Evolutionary conservation across 805 yeast species (phyloP), one percentile per base, ranked within the genome.

Genomic region (Clavispora asparagi): DNA sequence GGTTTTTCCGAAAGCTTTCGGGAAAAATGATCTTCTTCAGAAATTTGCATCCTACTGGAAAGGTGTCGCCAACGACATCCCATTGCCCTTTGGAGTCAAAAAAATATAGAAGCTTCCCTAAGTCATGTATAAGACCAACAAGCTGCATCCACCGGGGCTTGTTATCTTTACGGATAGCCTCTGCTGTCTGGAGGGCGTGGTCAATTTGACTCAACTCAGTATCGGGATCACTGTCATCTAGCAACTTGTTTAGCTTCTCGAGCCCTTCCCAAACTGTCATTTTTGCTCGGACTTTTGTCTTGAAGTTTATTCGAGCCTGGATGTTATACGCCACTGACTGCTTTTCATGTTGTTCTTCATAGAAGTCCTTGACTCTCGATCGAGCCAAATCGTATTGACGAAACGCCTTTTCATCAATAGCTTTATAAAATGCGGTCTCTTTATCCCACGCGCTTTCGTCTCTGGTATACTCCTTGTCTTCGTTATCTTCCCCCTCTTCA

Each of bases 1-100:
- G 84, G 59, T 83, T 83, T 19, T 67, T 62, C 45, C 74, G 70
- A 61, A 83, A 83, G 51, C 74, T 78, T 32, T 81, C 83, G 39
- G 81, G 76, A 52, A 78, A 79, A 12, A 83, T 82, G 41, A 79
- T 81, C 51, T 76, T 74, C 47, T 75, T 75, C 55, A 79, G 81
- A 56, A 74, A 83, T 48, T 74, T 73, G 60, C 90, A 83, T 3
- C 90, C 90, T 25, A 83, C 87, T 0, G 89, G 87, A 56, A 83
- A 83, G 3, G 89, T 83, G 58, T 83, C 90, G 6, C 90, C 90
- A 17, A 83, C 90, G 28, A 83, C 90, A 58, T 83, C 88, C 89
- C 89, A 83, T 60, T 83, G 89, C 7, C 89, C 89, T 54, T 79
- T 73, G 12, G 87, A 82, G 54, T 82, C 88, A 56, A 77, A 83